phyloP scores from a whole-genome alignment of 768 basidiomycete genomes.

The Pleurotus tuber-regium region DNA sequence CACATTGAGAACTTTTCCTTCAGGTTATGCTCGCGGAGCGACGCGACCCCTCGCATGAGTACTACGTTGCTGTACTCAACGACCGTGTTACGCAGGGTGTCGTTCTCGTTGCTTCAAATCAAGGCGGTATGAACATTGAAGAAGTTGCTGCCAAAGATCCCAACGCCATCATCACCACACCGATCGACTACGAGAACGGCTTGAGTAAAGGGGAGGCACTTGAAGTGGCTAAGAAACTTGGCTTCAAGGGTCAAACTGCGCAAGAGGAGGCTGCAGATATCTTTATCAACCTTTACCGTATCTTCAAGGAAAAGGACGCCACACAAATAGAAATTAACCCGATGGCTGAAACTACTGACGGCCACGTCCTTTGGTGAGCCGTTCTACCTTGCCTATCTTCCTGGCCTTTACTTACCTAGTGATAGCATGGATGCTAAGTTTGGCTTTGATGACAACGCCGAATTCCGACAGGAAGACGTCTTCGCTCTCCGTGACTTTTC shows the following conservation, averaged over 20 bases:
- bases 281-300: slow-evolving; percentile 90
- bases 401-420: not conserved
- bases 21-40: slow-evolving; percentile 99
- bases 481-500: slow-evolving; percentile 87
- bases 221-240: slow-evolving; percentile 83
- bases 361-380: slow-evolving; percentile 86
- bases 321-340: slow-evolving; percentile 99
- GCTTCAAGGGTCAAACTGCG: slow-evolving; percentile 71
- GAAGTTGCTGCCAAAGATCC: slow-evolving; percentile 98
- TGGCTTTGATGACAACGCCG: slow-evolving; percentile 99
- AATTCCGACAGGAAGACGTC: slow-evolving; percentile 92
- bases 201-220: slow-evolving; percentile 71
- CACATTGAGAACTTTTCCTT: not conserved
- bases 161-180: slow-evolving; percentile 90
- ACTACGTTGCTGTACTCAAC: slow-evolving; percentile 96
- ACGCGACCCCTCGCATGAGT: slow-evolving; percentile 91
- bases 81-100: slow-evolving; percentile 88
- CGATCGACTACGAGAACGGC: slow-evolving; percentile 83
- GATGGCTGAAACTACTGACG: slow-evolving; percentile 88
- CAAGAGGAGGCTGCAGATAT: slow-evolving; percentile 88
- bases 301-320: slow-evolving; percentile 99
- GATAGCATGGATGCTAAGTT: slow-evolving; percentile 99
- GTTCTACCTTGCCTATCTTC: slow-evolving; percentile 1
- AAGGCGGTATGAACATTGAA: slow-evolving; percentile 99
- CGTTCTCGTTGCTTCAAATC: slow-evolving; percentile 89